Conservation (phyloP, 2,329 filamentous ascomycete species). For the Neodidymelliopsis sp. region DNA sequence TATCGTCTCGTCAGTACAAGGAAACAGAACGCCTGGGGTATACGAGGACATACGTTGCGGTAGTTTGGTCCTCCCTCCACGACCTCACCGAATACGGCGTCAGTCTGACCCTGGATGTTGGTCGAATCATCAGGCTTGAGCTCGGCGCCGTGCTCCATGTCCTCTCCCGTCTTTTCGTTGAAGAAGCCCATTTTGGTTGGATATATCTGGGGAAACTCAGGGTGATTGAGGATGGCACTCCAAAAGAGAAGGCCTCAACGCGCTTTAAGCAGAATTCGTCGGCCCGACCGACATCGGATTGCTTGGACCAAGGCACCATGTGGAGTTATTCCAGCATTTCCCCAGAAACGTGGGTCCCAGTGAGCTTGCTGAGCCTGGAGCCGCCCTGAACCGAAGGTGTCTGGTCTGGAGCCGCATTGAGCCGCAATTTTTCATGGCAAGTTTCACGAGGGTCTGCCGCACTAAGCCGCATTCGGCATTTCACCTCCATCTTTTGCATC, state of each 20-base stretch:
- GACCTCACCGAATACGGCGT: conserved; percentile 22
- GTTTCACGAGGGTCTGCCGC: conserved; percentile 15
- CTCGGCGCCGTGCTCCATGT: conserved; percentile 15
- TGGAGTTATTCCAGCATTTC: conserved; percentile 14
- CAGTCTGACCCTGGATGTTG: conserved; percentile 15
- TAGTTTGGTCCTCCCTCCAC: conserved; percentile 21
- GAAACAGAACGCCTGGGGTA: background rate
- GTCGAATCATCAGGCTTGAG: conserved; percentile 11
- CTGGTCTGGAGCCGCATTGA: conserved; percentile 19
- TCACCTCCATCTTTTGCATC: conserved; percentile 5
- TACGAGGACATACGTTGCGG: conserved; percentile 15
- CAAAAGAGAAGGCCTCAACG: background rate
- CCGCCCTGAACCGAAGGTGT: conserved; percentile 11
- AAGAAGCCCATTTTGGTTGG: conserved; percentile 6
- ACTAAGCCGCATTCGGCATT: conserved; percentile 8
- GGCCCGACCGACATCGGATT: conserved; percentile 20
- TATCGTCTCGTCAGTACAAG: conserved; percentile 4
- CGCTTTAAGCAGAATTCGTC: conserved; percentile 20
- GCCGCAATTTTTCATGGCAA: conserved; percentile 11
- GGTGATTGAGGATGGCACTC: background rate
- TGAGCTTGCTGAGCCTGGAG: conserved; percentile 19
- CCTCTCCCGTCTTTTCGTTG: conserved; percentile 9
- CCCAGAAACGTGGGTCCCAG: conserved; percentile 17
- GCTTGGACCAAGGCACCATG: conserved; percentile 15
- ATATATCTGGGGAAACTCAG: conserved; percentile 5